Evolutionary conservation across 495 filamentous ascomycete genomes (phyloP), one percentile per base, ranked within the genome.

Genomic region (Jackrogersella multiformis): DNA sequence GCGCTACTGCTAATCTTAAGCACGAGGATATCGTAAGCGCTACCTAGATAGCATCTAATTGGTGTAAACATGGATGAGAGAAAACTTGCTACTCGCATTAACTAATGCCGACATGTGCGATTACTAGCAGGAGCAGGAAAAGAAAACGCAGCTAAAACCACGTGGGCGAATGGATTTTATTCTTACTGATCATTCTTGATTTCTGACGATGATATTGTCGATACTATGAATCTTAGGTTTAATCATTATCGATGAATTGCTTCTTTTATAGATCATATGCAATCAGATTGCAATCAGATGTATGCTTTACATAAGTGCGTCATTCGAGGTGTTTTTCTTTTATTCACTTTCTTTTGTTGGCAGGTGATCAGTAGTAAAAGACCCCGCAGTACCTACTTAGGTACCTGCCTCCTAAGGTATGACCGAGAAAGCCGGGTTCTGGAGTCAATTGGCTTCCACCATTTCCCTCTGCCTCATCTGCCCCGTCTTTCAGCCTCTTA

Each of bases 81-180:
- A 18, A 26, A 5, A 15, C 24, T 16, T 30, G 24, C 26, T 61
- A 41, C 48, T 56, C 18, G 49, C 9, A 57, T 56, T 16, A 44
- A 21, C 35, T 53, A 61, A 63, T 63, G 53, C 65, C 53, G 58
- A 39, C 24, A 39, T 30, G 39, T 62, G 36, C 38, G 38, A 63
- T 68, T 38, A 46, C 58, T 53, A 62, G 64, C 64, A 57, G 35
- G 39, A 23, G n/a, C n/a, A n/a, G n/a, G n/a, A n/a, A n/a, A n/a
- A n/a, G n/a, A 28, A 35, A 51, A 61, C 52, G 56, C 56, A 67
- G 39, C 49, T 55, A 60, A 60, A 38, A 39, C 55, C 49, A 66
- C 64, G 64, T 60, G 63, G 42, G 48, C 46, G 41, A 66, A 53
- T 48, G 28, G 32, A 38, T 41, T 60, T 46, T 9, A 46, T 53